Conservation (phyloP, 768 basidiomycete genomes). For the Mycena olivaceomarginata region DNA sequence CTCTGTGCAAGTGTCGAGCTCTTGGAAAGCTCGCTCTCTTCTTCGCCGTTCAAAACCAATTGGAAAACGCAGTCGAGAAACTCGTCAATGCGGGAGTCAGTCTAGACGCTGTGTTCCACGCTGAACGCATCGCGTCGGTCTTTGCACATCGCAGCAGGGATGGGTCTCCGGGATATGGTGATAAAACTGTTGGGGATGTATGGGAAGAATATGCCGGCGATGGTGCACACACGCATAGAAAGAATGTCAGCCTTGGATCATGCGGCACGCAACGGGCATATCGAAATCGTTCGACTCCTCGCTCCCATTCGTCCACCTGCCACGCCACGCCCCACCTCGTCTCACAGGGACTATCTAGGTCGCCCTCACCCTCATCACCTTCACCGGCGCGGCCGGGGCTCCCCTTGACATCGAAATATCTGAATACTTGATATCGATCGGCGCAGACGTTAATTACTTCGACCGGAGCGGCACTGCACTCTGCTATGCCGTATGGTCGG, state of each 20-base stretch:
- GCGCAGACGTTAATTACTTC: background rate
- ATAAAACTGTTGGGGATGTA: background rate
- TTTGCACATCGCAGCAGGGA: background rate
- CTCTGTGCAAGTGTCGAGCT: background rate
- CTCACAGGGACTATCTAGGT: background rate
- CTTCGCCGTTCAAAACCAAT: constrained; percentile 1
- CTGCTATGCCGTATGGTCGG: background rate
- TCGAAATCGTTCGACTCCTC: background rate
- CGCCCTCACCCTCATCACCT: too few relatives aligned
- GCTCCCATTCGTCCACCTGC: background rate
- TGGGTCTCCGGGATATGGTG: background rate
- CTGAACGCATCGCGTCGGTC: background rate
- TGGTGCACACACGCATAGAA: background rate
- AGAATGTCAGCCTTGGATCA: background rate
- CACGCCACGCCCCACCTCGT: too few relatives aligned
- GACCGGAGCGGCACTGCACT: background rate
- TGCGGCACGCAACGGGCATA: background rate
- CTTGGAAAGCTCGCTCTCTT: background rate
- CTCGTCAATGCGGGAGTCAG: constrained; percentile 1
- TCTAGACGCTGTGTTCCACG: background rate
- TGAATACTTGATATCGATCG: background rate
- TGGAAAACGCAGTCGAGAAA: constrained; percentile 2
- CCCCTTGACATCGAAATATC: background rate
- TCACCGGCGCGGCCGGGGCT: background rate
- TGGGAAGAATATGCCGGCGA: background rate